A percentile compares a stretch with the other conserved stretches of the same genome.
Evolutionary conservation across 352 stramenopile species (phyloP).

Genomic region (Globisporangium polare): DNA sequence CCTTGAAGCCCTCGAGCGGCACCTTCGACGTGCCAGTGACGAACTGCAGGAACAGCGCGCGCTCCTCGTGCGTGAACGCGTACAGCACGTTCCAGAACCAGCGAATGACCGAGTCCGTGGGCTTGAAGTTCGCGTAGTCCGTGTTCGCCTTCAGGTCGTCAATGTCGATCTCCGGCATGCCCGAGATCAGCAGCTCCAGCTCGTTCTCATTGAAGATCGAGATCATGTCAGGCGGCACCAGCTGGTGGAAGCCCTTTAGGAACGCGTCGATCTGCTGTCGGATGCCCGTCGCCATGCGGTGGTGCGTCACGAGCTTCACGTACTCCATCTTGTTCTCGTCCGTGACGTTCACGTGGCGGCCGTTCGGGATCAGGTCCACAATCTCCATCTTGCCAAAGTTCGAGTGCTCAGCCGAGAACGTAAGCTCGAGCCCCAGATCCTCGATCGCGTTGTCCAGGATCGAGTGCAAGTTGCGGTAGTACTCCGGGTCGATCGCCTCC

Average conservation of each 20-base stretch:
- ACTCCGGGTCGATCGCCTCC: constrained; percentile 98
- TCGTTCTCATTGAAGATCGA: constrained; percentile 94
- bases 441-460: constrained; percentile 86
- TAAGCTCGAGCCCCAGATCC: constrained; percentile 88
- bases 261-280: constrained; percentile 92
- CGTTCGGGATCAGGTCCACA: constrained; percentile 89
- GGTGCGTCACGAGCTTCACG: constrained; percentile 94
- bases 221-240: constrained; percentile 89
- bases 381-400: constrained; percentile 89
- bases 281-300: constrained; percentile 99
- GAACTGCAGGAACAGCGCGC: constrained; percentile 92
- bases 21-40: constrained; percentile 92
- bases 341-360: constrained; percentile 82
- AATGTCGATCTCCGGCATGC: constrained; percentile 93
- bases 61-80: constrained; percentile 88
- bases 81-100: constrained; percentile 95
- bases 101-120: constrained; percentile 85
- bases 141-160: constrained; percentile 92
- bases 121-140: constrained; percentile 92
- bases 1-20: constrained; percentile 97
- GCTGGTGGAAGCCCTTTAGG: constrained; percentile 88
- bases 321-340: constrained; percentile 95
- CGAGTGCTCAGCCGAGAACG: constrained; percentile 89
- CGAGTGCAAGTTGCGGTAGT: constrained; percentile 92
- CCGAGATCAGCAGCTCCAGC: constrained; percentile 91